Base-by-base conservation (phyloP, 495 filamentous ascomycete species). In the Aspergillus baeticus region DNA sequence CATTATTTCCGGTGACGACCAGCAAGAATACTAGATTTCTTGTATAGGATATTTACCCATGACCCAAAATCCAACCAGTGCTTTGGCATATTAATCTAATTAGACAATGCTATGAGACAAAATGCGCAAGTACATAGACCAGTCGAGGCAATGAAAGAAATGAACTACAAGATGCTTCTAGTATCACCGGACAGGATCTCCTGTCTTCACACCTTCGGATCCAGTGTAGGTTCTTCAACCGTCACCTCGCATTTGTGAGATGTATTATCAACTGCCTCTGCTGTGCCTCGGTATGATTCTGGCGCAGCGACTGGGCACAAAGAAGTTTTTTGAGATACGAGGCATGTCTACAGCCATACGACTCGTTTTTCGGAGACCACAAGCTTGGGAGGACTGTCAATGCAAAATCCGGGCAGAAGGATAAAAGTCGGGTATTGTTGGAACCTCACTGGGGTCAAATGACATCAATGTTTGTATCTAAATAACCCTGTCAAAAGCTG, bases 1-100 rank as follows among this genome's bases (percentile, higher is more conserved):
- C 59, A 98, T 98, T 63, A 88, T 98, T 64, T 84, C 92, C 34
- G 95, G 94, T 18, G 87, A 87, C 54, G 94, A 92, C 31, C 89
- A 98, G 53, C 84, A 94, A 55, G 95, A 98, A 55, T 98, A 88
- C 69, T 98, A 92, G 70, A 77, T 69, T 60, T 59, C 58, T 59
- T 63, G 63, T 63, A 61, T 55, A 63, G 54, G 57, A 47, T 55
- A 26, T 44, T 63, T 58, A 29, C 48, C 34, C 20, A 57, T 54
- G 59, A 55, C 63, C 50, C 46, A 64, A 64, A 61, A 55, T 63
- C 54, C 57, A 22, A 45, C 34, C n/a, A n/a, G 20, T 51, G 38
- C 51, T 55, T 51, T 36, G 45, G 37, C 44, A 44, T 48, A 37
- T 35, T 50, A 59, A 54, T 55, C 51, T 20, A 47, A 51, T 29